Percentiles rank a stretch among this genome's conserved stretches.
phyloP scores from a whole-genome alignment of 2,329 filamentous ascomycete genomes.

The Beauveria caledonica region DNA sequence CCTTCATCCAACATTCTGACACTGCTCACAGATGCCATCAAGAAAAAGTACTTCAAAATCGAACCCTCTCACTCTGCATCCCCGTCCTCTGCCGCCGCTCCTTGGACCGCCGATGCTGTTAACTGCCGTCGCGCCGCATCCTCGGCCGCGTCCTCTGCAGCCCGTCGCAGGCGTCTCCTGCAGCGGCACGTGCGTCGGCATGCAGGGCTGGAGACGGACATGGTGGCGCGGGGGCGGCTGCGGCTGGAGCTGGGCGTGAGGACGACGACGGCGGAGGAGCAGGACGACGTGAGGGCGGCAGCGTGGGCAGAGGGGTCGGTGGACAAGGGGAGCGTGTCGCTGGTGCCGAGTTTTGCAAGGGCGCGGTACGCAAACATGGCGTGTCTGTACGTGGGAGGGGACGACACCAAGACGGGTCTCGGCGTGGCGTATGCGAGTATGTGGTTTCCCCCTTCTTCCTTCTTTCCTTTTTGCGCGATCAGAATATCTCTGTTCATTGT shows the following conservation, averaged over 20 bases:
- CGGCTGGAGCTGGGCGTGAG: constrained; percentile 18
- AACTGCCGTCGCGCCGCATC: constrained; percentile 45
- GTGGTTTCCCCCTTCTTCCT: constrained; percentile 17
- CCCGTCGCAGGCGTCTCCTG: constrained; percentile 22
- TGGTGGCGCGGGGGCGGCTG: constrained; percentile 22
- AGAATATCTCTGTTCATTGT: no score
- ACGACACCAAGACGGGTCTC: constrained; percentile 30
- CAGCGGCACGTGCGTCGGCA: constrained; percentile 32
- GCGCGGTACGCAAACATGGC: constrained; percentile 26
- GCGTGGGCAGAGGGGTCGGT: constrained; percentile 32
- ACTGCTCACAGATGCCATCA: constrained; percentile 38
- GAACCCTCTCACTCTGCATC: constrained; percentile 49
- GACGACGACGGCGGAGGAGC: not conserved
- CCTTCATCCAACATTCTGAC: not conserved
- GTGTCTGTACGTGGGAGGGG: constrained; percentile 32
- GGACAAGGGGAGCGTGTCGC: constrained; percentile 31
- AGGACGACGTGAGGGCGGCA: constrained; percentile 21
- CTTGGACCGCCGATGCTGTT: constrained; percentile 51
- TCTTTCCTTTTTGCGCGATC: not conserved
- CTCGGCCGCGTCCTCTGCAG: constrained; percentile 20
- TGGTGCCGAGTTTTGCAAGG: constrained; percentile 23
- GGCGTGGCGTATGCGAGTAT: constrained; percentile 37
- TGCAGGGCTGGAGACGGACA: constrained; percentile 23
- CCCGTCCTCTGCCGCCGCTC: constrained; percentile 23
- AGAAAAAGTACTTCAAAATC: constrained; percentile 61